A percentile compares a stretch with the other conserved stretches of the same genome.
phyloP scores from a whole-genome alignment of 768 basidiomycete genomes.

The Tylopilus intermedius region DNA sequence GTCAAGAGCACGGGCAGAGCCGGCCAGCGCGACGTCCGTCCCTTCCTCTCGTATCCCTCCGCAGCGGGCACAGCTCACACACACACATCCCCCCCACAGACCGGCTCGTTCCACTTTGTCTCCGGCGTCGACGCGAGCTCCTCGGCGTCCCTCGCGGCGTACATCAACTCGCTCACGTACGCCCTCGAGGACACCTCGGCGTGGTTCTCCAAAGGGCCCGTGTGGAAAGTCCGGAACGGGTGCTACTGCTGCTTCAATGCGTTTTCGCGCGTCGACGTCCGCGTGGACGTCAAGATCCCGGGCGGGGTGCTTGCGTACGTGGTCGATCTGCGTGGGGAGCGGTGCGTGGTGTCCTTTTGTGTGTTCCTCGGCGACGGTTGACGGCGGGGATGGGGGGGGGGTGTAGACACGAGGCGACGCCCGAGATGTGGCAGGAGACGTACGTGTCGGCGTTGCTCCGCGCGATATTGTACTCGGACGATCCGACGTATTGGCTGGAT shows the following conservation, averaged over 20 bases:
- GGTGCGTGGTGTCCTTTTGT: constrained; percentile 45
- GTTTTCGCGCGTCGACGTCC: constrained; percentile 92
- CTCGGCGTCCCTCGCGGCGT: constrained; percentile 94
- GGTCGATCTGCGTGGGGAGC: constrained; percentile 89
- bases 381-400: background rate
- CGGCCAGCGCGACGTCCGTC: constrained; percentile 81
- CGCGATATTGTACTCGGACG: constrained; percentile 93
- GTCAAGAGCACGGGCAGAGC: constrained; percentile 84
- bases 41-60: background rate
- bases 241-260: constrained; percentile 99
- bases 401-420: constrained; percentile 73
- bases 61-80: background rate
- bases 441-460: constrained; percentile 90
- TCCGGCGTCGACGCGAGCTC: constrained; percentile 99
- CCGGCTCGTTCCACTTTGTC: constrained; percentile 95
- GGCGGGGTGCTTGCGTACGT: constrained; percentile 94
- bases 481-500: constrained; percentile 84
- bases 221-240: constrained; percentile 90
- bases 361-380: too few species aligned
- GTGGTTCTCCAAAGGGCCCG: constrained; percentile 83
- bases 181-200: constrained; percentile 84
- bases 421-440: constrained; percentile 95
- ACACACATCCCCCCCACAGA: constrained; percentile 36
- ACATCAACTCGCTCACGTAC: constrained; percentile 98
- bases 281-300: constrained; percentile 97